Base-by-base conservation (phyloP, 2,329 filamentous ascomycete species). In the Cercospora sp. region DNA sequence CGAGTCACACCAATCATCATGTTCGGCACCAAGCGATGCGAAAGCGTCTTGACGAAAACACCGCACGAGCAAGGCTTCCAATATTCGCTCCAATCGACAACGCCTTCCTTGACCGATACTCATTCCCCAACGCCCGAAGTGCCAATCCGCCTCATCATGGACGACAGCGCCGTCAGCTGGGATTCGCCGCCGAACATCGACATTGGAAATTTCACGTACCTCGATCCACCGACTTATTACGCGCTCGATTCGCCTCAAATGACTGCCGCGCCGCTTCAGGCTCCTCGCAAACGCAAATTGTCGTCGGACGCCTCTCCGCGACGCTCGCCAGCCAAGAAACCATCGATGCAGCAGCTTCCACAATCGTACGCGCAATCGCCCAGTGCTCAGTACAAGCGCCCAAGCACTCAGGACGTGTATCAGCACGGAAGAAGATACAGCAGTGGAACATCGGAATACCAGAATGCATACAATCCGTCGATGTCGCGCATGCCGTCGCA, bases 11-110 rank as follows among this genome's bases (percentile, higher is more conserved):
- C 82, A 76, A 89, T 92, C 75, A 80, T 97, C 64, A 86, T 89
- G 58, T 96, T 97, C 79, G 93, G 92, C n/a, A 85, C 86, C n/a
- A 88, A 91, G 74, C 89, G 89, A 78, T 90, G 89, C 78, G 84
- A 87, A 64, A 89, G 89, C 67, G 85, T 89, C 65, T 84, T 93
- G 26, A 85, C 87, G 57, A 89, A 90, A 76, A 74, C 74, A 3
- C 65, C 77, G 84, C 82, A 77, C 84, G 80, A 86, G 72, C 86
- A 87, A 20, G 82, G 81, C 64, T 91, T 87, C 77, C 86, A 89
- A 70, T 97, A 95, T 79, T 86, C 86, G 31, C 84, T 97, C 73
- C 88, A 87, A 57, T 88, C 89, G 48, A 89, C 92, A 66, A 91
- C 90, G 33, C 94, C 94, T 58, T 85, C 85, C 2, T 87, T 88